Base-by-base conservation (phyloP, 257 asterid species). In the Salvia hispanica region DNA sequence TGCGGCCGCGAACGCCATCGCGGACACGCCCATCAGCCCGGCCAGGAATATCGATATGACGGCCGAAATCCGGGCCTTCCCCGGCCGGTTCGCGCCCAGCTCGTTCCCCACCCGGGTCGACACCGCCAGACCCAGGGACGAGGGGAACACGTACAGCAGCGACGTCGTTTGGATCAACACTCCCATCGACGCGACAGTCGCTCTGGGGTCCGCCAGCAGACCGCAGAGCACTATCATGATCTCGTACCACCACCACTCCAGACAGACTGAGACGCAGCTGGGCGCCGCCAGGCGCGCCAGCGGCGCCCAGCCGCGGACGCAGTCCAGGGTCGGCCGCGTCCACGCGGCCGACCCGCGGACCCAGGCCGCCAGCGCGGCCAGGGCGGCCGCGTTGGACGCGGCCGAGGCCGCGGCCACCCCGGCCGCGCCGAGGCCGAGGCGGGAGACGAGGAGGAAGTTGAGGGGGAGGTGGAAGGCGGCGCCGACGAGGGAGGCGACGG, bases 171-270 rank as follows among this genome's bases (percentile, higher is more conserved):
- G 96, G 8, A 90, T 90, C 71, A 90, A 16, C 0, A 90, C 81
- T 0, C 96, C 96, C 96, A 90, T 90, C 0, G 96, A 83, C 9
- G 95, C 96, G 79, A 90, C 93, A 14, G 88, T 80, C 44, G 95
- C 89, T 48, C 59, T 83, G 15, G 96, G 96, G 86, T 87, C 93
- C 80, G 70, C 84, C 3, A 90, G 55, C 3, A 90, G 84, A 51
- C 96, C 96, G 51, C 96, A 87, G 37, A 90, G 40, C 47, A 90
- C 80, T 0, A 84, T 90, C 91, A 89, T 87, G 80, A 89, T 85
- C 82, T 89, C 96, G 7, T 89, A 89, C 96, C 96, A 89, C 96
- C 96, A 90, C 95, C 96, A 90, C 65, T 90, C 96, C 0, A 90
- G 81, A 75, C 96, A 90, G 3, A 90, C 96, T 13, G 96, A 90